Percentiles rank a stretch among this genome's conserved stretches.
Evolutionary conservation across 2,329 filamentous ascomycete genomes (phyloP).

Genomic region (Pseudonectria foliicola): DNA sequence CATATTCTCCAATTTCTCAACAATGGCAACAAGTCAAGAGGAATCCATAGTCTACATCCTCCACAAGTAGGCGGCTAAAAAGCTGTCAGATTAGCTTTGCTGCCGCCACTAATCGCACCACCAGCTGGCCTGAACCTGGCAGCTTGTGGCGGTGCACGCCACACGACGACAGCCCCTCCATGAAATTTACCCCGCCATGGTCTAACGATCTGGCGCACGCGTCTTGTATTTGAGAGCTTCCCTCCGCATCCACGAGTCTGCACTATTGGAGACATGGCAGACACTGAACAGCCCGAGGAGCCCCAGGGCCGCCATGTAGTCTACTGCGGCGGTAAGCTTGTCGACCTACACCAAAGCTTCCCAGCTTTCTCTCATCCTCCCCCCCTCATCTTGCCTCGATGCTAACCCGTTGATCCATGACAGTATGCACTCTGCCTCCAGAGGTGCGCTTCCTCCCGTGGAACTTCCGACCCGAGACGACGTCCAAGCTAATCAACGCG

Average conservation of each 20-base stretch:
- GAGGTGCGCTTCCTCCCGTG: conserved; percentile 41
- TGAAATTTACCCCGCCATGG: conserved; percentile 31
- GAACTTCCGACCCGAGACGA: conserved; percentile 4
- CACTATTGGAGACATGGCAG: conserved; percentile 40
- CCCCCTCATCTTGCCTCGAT: conserved; percentile 13
- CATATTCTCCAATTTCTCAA: too few species aligned
- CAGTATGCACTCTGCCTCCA: conserved; percentile 59
- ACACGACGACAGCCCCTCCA: conserved; percentile 20
- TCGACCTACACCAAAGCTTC: conserved; percentile 1
- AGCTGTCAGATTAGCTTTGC: not conserved
- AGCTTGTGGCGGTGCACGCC: conserved; percentile 3
- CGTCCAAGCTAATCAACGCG: conserved; percentile 16
- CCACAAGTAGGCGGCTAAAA: not conserved
- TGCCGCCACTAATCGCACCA: conserved; percentile 1
- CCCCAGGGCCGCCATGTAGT: conserved; percentile 44
- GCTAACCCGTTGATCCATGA: not conserved
- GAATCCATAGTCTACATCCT: too few species aligned
- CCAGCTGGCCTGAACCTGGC: too few species aligned
- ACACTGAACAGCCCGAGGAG: conserved; percentile 43
- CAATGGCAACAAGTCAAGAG: too few species aligned
- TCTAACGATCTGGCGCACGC: conserved; percentile 19
- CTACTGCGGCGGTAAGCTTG: conserved; percentile 53
- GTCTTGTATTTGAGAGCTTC: conserved; percentile 20
- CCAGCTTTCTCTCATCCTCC: not conserved
- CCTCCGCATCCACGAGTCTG: conserved; percentile 13